Base-by-base conservation (phyloP, 768 basidiomycete genomes). In the Lyophyllum semitale region DNA sequence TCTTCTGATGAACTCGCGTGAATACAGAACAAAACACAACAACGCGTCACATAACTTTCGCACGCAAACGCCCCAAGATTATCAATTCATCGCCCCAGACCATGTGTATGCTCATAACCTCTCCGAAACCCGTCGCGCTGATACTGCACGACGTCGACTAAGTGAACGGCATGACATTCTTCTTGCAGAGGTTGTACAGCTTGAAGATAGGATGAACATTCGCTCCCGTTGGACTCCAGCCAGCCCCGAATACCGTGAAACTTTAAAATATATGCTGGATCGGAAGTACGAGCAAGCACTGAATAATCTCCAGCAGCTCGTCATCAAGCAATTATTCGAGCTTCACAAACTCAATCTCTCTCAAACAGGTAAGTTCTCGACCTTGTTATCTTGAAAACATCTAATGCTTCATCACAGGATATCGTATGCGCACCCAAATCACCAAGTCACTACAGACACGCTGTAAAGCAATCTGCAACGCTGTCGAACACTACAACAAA, bases 291-390 rank as follows among this genome's bases (percentile, higher is more conserved):
- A 60, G 12, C 46, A 29, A 17, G 70, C 71, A 0, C 61, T 78
- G 0, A 63, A 73, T 15, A 58, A 64, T 17, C 57, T 78, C 0
- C 68, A 75, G 48, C 41, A 57, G 23, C 68, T 77, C 8, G 69
- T 71, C 3, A 55, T 74, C 0, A 69, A 70, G 54, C 61, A 65
- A 1, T 55, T 77, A 1, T 74, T 77, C 57, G 72, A 77, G 57
- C 63, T 77, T 3, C 70, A 71, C 22, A 71, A 71, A 55, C 51
- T 74, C 22, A 75, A 76, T 58, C 58, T 75, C 12, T 61, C 69
- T 13, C 53, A 62, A 3, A 75, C 68, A 18, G 75, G 74, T 54
- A 20, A 0, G 38, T 26, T 35, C 33, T n/a, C n/a, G n/a, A n/a
- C n/a, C n/a, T n/a, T n/a, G n/a, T n/a, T n/a, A n/a, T n/a, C n/a